Evolutionary conservation across 345 rosid genomes (phyloP).

Genomic region (Iberis pinnata): DNA sequence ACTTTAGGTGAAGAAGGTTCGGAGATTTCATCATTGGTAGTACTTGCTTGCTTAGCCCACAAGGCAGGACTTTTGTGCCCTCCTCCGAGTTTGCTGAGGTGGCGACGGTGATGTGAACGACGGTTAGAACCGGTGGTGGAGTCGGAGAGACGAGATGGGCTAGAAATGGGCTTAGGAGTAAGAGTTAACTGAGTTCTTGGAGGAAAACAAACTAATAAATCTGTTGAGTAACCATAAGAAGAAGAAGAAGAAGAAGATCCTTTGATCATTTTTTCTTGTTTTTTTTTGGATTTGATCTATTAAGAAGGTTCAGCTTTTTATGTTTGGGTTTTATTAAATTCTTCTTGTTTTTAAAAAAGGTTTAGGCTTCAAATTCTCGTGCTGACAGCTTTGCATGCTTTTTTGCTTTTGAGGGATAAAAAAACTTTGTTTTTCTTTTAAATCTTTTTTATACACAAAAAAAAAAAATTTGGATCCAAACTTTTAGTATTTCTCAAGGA

Average conservation of each 20-base stretch:
- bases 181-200: slow-evolving; percentile 63
- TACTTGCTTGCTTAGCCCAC: slow-evolving; percentile 50
- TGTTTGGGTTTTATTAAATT: slow-evolving; percentile 27
- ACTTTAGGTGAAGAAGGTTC: slow-evolving; percentile 93
- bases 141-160: slow-evolving; percentile 51
- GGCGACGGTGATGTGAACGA: slow-evolving; percentile 36
- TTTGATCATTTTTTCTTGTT: slow-evolving; percentile 19
- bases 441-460: no score
- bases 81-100: slow-evolving; percentile 31
- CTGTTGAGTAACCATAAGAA: slow-evolving; percentile 58
- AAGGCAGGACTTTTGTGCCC: slow-evolving; percentile 45
- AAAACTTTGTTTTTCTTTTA: slow-evolving; percentile 15
- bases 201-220: slow-evolving; percentile 87
- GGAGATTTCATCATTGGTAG: slow-evolving; percentile 36
- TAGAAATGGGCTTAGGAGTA: slow-evolving; percentile 64
- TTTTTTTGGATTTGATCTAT: slow-evolving; percentile 25
- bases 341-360: neutral
- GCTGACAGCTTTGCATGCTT: slow-evolving; percentile 29
- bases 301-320: slow-evolving; percentile 25
- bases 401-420: slow-evolving; percentile 18
- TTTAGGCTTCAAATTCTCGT: slow-evolving; percentile 24
- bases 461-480: no score
- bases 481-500: no score
- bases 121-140: slow-evolving; percentile 45
- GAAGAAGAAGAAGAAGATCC: slow-evolving; percentile 35